Percentiles rank a stretch among this genome's conserved stretches.
Conservation (phyloP, 257 asterid genomes). For the Coffea canephora region DNA sequence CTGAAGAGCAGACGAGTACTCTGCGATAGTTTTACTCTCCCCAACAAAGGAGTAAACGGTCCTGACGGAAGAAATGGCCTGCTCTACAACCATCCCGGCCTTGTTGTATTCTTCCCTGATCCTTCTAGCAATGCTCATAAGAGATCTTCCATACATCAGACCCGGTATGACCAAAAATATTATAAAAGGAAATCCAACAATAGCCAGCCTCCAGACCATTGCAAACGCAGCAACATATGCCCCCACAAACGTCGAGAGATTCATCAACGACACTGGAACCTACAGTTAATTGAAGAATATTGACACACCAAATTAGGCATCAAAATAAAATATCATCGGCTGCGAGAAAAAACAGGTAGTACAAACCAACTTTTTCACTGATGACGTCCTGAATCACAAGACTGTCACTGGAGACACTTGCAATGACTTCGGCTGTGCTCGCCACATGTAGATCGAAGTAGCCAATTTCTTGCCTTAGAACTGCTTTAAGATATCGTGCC, state of each 20-base stretch:
- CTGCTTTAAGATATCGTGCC: conserved; percentile 71
- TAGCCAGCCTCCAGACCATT: conserved; percentile 70
- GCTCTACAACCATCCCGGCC: conserved; percentile 67
- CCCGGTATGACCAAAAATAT: conserved; percentile 77
- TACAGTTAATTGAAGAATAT: conserved; percentile 18
- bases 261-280: conserved; percentile 81
- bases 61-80: conserved; percentile 74
- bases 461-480: conserved; percentile 90
- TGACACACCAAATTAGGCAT: not conserved
- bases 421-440: conserved; percentile 81
- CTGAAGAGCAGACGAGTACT: conserved; percentile 64
- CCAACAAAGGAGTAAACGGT: conserved; percentile 87
- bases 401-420: conserved; percentile 78
- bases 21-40: conserved; percentile 50
- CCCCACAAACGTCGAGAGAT: conserved; percentile 60
- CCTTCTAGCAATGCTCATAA: conserved; percentile 61
- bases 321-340: not conserved
- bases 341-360: not conserved
- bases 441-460: conserved; percentile 83
- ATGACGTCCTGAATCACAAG: conserved; percentile 78
- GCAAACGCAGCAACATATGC: conserved; percentile 60
- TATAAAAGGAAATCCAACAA: conserved; percentile 72
- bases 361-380: conserved; percentile 66
- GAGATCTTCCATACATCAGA: conserved; percentile 70
- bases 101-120: conserved; percentile 63